Percentiles rank a stretch among this genome's conserved stretches.
phyloP scores from a whole-genome alignment of 371 early-diverging fungal species.

The Zopfochytrium polystomum region DNA sequence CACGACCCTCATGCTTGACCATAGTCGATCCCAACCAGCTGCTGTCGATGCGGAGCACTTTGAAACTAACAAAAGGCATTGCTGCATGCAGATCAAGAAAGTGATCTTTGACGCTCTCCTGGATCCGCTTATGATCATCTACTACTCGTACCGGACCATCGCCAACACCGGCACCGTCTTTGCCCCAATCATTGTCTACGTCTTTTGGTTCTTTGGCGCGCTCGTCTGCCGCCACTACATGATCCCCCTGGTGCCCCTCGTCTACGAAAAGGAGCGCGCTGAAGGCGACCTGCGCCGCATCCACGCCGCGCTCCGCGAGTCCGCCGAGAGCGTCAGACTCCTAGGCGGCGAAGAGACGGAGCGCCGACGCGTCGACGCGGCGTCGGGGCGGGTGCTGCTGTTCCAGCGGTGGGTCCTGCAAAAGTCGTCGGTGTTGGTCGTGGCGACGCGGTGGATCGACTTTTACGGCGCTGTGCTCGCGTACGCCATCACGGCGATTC shows the following conservation, averaged over 20 bases:
- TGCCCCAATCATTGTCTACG: conserved; percentile 69
- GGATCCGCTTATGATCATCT: conserved; percentile 69
- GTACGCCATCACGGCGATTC: conserved; percentile 79
- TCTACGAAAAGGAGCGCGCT: conserved; percentile 68
- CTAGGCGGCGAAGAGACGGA: conserved; percentile 69
- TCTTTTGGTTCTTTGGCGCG: conserved; percentile 69
- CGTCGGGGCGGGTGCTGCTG: conserved; percentile 53
- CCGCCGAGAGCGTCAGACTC: conserved; percentile 79
- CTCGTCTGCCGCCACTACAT: conserved; percentile 60
- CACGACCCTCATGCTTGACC: too few species aligned
- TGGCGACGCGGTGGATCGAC: conserved; percentile 64
- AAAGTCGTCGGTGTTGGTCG: conserved; percentile 62
- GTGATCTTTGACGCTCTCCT: conserved; percentile 69
- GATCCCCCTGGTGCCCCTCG: conserved; percentile 69
- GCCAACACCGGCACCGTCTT: conserved; percentile 58
- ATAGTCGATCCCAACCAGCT: background rate
- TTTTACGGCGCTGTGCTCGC: conserved; percentile 80
- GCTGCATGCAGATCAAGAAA: conserved; percentile 40
- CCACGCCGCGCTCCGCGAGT: conserved; percentile 69
- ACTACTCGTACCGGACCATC: conserved; percentile 73
- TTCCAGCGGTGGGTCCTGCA: conserved; percentile 61
- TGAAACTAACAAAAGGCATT: background rate
- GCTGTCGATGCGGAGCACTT: conserved; percentile 1
- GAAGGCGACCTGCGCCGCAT: conserved; percentile 77
- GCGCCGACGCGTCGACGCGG: conserved; percentile 48